Base-by-base conservation (phyloP, 75 land plant species). In the Sequoiadendron giganteum region DNA sequence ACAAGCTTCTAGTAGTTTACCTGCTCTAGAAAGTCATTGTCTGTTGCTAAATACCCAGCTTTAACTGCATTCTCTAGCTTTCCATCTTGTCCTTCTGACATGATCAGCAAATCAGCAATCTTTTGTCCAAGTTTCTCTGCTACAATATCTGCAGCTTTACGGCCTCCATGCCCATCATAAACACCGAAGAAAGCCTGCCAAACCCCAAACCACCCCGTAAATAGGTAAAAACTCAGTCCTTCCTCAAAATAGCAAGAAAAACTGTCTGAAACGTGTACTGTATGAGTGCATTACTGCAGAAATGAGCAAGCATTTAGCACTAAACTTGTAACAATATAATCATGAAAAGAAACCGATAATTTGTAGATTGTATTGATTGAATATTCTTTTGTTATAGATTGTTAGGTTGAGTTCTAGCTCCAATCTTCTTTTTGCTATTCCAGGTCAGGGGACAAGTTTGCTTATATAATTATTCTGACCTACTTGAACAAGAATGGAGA, bases 101-200 rank as follows among this genome's bases (percentile, higher is more conserved):
- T 86, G 54, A 47, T 87, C 5, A 93, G 54, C 11, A 86, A 86
- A 61, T 55, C 56, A 15, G 90, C 32, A n/a, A 95, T 92, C 55
- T 95, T 92, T 75, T 83, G 79, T 32, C 92, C 92, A n/a, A 95
- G 90, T 65, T 93, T 91, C 39, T 89, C 91, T 10, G 92, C 89
- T 15, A 90, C 94, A 86, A 82, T 45, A 34, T 94, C 94, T 0
- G 90, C 94, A 0, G 96, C 96, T 47, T 87, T 90, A 0, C 77
- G 85, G 9, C 96, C 96, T 19, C 96, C 96, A 85, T 95, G 96
- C n/a, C 96, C 96, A 89, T 95, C 96, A 86, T 91, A 91, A n/a
- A 95, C 95, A 11, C 94, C 91, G 56, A 95, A 95, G 70, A 94
- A 92, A 25, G 95, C 93, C 96, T 92, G 83, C n/a, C 49, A 42